Conservation (phyloP, 208 protist species). For the Porcisia deanei region DNA sequence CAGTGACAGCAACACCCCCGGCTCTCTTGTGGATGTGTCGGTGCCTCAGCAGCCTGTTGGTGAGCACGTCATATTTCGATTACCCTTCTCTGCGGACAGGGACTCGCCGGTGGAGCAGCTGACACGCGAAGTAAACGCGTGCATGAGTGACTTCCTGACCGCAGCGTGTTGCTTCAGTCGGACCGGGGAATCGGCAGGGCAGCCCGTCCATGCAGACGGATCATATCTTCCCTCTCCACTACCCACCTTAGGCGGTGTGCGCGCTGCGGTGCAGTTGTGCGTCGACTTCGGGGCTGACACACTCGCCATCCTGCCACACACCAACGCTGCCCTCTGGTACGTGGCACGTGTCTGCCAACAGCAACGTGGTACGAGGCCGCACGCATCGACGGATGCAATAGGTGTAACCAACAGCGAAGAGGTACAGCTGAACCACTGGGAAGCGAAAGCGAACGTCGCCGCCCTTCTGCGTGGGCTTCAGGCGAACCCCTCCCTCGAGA, state of each 20-base stretch:
- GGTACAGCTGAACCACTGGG: constrained; percentile 6
- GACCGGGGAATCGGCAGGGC: not conserved
- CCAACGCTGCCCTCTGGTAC: constrained; percentile 25
- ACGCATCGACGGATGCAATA: not conserved
- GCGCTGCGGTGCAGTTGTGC: constrained; percentile 22
- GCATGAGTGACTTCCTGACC: constrained; percentile 9
- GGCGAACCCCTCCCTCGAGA: constrained; percentile 1
- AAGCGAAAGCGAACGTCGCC: constrained; percentile 17
- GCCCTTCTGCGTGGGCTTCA: constrained; percentile 21
- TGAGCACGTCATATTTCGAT: constrained; percentile 24
- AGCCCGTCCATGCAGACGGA: not conserved
- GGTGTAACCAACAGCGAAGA: not conserved
- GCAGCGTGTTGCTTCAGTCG: constrained; percentile 19
- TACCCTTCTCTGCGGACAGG: not conserved
- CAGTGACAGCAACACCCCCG: not conserved
- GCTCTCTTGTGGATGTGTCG: not conserved
- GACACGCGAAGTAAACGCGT: constrained; percentile 11
- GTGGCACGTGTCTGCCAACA: constrained; percentile 2
- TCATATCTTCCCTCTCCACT: not conserved
- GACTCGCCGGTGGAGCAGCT: not conserved
- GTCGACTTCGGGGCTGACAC: constrained; percentile 29
- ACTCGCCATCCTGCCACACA: constrained; percentile 13
- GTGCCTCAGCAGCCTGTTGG: constrained; percentile 3
- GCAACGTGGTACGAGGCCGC: not conserved
- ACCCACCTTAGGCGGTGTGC: constrained; percentile 11